Conservation (phyloP, 2,329 filamentous ascomycete genomes). For the Colletotrichum aenigma region DNA sequence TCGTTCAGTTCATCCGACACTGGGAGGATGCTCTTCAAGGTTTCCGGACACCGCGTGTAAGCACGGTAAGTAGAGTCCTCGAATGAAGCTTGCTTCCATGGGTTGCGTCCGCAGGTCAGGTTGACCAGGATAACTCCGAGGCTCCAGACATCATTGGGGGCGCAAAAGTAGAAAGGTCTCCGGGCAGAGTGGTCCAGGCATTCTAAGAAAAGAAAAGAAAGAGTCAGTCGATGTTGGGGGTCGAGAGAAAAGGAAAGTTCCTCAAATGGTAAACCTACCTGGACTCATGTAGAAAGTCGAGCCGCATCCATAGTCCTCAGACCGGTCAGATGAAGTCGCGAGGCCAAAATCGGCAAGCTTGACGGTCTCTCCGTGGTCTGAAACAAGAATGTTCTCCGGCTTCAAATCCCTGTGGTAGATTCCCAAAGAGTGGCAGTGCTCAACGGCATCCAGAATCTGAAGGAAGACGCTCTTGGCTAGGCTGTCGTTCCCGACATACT, state of each 20-base stretch:
- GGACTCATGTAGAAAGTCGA: constrained; percentile 99
- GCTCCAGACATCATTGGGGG: constrained; percentile 96
- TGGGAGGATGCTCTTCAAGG: constrained; percentile 91
- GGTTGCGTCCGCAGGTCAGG: constrained; percentile 95
- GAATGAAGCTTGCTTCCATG: constrained; percentile 94
- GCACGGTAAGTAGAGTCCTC: constrained; percentile 96
- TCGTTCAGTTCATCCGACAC: constrained; percentile 87
- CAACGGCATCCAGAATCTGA: constrained; percentile 94
- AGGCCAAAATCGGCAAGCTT: constrained; percentile 98
- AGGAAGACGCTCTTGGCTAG: constrained; percentile 88
- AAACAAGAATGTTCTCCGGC: constrained; percentile 96
- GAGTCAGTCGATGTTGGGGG: constrained; percentile 28
- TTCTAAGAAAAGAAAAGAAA: constrained; percentile 61
- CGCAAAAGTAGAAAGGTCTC: constrained; percentile 84
- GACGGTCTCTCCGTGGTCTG: constrained; percentile 84
- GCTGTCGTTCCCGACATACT: constrained; percentile 91
- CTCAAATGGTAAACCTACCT: constrained; percentile 64
- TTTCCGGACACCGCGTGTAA: constrained; percentile 82
- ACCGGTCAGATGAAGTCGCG: constrained; percentile 81
- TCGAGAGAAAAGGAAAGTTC: constrained; percentile 25
- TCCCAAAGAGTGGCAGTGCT: constrained; percentile 89
- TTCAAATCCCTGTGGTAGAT: constrained; percentile 98
- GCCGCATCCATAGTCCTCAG: constrained; percentile 95
- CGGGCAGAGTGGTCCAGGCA: constrained; percentile 80
- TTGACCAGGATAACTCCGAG: constrained; percentile 98